Percentiles rank a stretch among this genome's conserved stretches.
Conservation (phyloP, 2,329 filamentous ascomycete species). For the Aspergillus sp. region DNA sequence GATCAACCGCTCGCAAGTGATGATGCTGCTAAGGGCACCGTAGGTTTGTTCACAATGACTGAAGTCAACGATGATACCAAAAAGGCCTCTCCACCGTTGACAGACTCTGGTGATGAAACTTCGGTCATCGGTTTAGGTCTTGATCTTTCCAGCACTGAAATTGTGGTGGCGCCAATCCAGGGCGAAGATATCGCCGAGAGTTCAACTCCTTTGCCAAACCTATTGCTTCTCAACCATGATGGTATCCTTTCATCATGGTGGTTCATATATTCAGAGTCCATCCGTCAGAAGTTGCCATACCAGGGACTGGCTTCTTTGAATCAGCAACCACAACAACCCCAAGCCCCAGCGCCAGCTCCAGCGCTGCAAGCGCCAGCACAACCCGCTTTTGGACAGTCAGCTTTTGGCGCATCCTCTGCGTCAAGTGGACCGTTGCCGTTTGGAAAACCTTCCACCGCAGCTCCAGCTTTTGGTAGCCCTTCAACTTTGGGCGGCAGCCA, state of each 20-base stretch:
- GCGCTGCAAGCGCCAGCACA: slow-evolving; percentile 13
- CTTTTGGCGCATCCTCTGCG: slow-evolving; percentile 18
- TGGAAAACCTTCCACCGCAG: slow-evolving; percentile 19
- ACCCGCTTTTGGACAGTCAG: slow-evolving; percentile 22
- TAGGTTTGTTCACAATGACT: slow-evolving; percentile 60
- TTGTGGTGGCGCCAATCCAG: slow-evolving; percentile 71
- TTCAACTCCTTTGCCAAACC: slow-evolving; percentile 71
- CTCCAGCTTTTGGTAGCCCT: slow-evolving; percentile 23
- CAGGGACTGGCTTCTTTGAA: slow-evolving; percentile 56
- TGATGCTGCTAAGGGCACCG: slow-evolving; percentile 55
- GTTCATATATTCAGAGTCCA: slow-evolving; percentile 83
- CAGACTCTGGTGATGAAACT: slow-evolving; percentile 62
- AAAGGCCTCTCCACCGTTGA: slow-evolving; percentile 77
- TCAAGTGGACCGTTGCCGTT: slow-evolving; percentile 30
- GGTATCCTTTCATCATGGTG: slow-evolving; percentile 84
- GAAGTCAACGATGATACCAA: slow-evolving; percentile 60
- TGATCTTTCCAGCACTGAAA: slow-evolving; percentile 79
- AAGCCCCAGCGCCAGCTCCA: slow-evolving; percentile 14
- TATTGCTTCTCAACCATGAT: slow-evolving; percentile 84
- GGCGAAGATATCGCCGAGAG: slow-evolving; percentile 76
- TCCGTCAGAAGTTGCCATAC: slow-evolving; percentile 69
- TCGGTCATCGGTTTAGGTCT: slow-evolving; percentile 73
- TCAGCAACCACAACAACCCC: slow-evolving; percentile 25
- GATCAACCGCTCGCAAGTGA: slow-evolving; percentile 61
- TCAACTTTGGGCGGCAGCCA: slow-evolving; percentile 19